Percentiles rank a stretch among this genome's conserved stretches.
phyloP scores from a whole-genome alignment of 352 stramenopile species.

The Pythium oligandrum region DNA sequence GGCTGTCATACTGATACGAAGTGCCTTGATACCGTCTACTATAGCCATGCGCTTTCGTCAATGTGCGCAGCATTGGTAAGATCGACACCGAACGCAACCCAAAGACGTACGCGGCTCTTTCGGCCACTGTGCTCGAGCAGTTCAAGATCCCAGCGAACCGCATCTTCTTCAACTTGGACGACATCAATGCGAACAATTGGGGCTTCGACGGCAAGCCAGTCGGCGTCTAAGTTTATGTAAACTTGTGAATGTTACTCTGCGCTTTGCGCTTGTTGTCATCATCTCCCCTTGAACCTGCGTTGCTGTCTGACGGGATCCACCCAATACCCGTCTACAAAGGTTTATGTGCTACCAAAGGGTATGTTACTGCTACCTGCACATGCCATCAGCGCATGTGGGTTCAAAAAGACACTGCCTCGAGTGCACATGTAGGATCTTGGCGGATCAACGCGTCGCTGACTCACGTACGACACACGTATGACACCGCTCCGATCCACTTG shows the following conservation, averaged over 20 bases:
- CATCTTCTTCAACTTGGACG: slow-evolving; percentile 30
- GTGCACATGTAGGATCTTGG: no score
- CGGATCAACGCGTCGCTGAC: no score
- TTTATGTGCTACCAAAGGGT: no score
- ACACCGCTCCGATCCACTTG: no score
- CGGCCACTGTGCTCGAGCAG: slow-evolving; percentile 17
- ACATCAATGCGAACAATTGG: slow-evolving; percentile 28
- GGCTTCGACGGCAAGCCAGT: slow-evolving; percentile 19
- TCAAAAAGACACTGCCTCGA: no score
- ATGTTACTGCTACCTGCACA: no score
- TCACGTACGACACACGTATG: no score
- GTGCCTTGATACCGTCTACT: neutral
- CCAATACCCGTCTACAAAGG: no score
- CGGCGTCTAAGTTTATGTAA: slow-evolving; percentile 1
- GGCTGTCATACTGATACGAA: no score
- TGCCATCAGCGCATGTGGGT: no score
- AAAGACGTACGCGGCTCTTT: neutral
- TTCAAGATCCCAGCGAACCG: slow-evolving; percentile 19
- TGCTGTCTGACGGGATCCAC: no score
- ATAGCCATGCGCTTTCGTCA: slow-evolving; percentile 34
- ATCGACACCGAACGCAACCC: slow-evolving; percentile 27
- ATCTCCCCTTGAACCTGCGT: neutral
- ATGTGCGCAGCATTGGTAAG: slow-evolving; percentile 31
- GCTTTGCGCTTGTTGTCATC: neutral
- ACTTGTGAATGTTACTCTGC: neutral